Evolutionary conservation across 768 basidiomycete genomes (phyloP), one percentile per base, ranked within the genome.

Genomic region (Hydnomerulius pinastri): DNA sequence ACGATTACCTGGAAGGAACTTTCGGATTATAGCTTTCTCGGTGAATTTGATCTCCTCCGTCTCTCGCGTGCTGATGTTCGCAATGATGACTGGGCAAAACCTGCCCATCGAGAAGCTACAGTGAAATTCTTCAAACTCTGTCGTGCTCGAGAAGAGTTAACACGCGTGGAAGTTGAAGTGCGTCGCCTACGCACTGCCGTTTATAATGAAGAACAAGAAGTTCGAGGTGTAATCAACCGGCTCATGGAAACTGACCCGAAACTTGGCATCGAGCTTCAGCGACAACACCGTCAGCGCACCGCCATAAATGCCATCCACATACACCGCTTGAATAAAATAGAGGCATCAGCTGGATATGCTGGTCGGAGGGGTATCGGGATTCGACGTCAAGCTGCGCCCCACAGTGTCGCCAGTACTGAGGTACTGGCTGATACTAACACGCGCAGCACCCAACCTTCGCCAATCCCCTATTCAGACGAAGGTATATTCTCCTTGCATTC

Each of bases 101-200:
- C 58, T 10, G 30, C 54, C 3, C 47, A 53, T 24, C 48, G 62
- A 11, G 50, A 59, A 9, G 58, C 61, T 0, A 62, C 58, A 20
- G 55, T 48, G 9, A 56, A 60, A 17, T 56, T 63, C 38, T 64
- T 64, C 51, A 63, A 61, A 23, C 20, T 68, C 25, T 32, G 48
- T 28, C 56, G 50, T 27, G 65, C 66, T 0, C 36, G 46, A 4
- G 64, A 70, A 44, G 68, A 70, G 48, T 54, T 71, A 11, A 23
- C 17, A 1, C 55, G 54, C 2, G 46, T 65, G 11, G 60, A 68
- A 32, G 40, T 70, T 7, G 64, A 70, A 49, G 51, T 63, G 5
- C 30, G 33, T 10, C 49, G 58, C 1, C 47, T 70, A n/a, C 53
- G 13, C 38, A 43, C 50, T 32, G 58, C 42, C 12, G 50, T 55